These are phyloP conservation scores for Cyberlindnera galapagoensis DNA, from an alignment of 805 yeast genomes.

Conservation along the genomic window DNA sequence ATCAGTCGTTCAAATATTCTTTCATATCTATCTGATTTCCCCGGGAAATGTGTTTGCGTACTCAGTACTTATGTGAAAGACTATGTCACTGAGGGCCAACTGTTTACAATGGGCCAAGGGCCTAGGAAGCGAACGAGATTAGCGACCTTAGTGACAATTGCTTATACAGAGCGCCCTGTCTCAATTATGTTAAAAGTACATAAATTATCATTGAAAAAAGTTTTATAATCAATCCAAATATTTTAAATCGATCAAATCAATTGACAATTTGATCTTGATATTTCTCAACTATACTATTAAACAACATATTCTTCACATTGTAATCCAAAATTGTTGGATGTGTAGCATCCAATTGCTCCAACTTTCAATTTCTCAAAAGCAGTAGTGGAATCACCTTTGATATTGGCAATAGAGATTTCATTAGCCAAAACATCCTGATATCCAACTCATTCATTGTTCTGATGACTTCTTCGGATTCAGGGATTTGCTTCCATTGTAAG, in stretches of 20 bases:
- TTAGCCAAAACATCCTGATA: conserved; percentile 52
- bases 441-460: conserved; percentile 29
- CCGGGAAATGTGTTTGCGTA: too few species aligned
- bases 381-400: conserved; percentile 37
- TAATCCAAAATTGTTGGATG: conserved; percentile 55
- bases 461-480: conserved; percentile 72
- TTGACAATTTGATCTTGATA: conserved; percentile 30
- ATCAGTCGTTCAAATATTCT: too few species aligned
- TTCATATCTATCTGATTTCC: too few species aligned
- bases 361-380: conserved; percentile 35
- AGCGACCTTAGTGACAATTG: too few species aligned
- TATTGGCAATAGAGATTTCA: conserved; percentile 54
- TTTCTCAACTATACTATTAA: conserved; percentile 63
- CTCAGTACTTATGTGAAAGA: too few species aligned
- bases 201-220: neutral
- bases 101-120: too few species aligned
- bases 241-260: conserved; percentile 1
- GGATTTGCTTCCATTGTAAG: conserved; percentile 69
- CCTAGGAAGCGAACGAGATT: too few species aligned
- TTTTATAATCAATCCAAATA: conserved; percentile 52
- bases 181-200: too few species aligned
- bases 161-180: too few species aligned
- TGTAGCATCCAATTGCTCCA: conserved; percentile 41
- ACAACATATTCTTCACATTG: conserved; percentile 53
- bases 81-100: too few species aligned